Evolutionary conservation across 768 basidiomycete species (phyloP).

Genomic region (Asterophora lycoperdoides): DNA sequence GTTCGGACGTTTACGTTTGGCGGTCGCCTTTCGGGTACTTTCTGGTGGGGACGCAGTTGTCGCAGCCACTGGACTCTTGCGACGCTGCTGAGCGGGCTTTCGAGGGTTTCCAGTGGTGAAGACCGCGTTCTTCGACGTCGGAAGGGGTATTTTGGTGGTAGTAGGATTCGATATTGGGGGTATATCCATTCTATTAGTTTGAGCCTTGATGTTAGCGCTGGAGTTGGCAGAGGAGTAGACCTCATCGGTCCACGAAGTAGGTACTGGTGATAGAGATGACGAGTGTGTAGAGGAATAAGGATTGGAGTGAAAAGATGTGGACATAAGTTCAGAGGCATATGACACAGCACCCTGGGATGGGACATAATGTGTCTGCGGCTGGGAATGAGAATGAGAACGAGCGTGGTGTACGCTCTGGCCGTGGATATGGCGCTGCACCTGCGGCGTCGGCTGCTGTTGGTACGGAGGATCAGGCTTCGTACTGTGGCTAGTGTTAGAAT

Average conservation of each 20-base stretch:
- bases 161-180: not conserved
- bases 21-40: conserved; percentile 7
- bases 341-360: conserved; percentile 1
- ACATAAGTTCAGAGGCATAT: conserved; percentile 5
- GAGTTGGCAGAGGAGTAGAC: conserved; percentile 13
- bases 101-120: not conserved
- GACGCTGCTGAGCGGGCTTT: conserved; percentile 3
- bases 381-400: conserved; percentile 5
- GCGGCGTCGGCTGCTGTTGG: conserved; percentile 18
- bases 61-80: not conserved
- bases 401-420: not conserved
- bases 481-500: conserved; percentile 14
- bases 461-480: conserved; percentile 28
- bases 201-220: not conserved
- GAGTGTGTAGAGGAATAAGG: conserved; percentile 12
- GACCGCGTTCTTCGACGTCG: conserved; percentile 3
- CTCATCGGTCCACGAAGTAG: conserved; percentile 19
- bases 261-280: conserved; percentile 19
- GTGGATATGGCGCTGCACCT: conserved; percentile 8
- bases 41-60: conserved; percentile 5
- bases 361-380: conserved; percentile 10
- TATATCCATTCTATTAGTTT: not conserved
- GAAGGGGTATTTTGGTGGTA: not conserved
- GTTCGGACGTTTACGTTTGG: conserved; percentile 25
- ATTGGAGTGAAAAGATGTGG: conserved; percentile 6